Base-by-base conservation (phyloP, 1,284 basidiomycete species). In the Ceratobasidium sp. region DNA sequence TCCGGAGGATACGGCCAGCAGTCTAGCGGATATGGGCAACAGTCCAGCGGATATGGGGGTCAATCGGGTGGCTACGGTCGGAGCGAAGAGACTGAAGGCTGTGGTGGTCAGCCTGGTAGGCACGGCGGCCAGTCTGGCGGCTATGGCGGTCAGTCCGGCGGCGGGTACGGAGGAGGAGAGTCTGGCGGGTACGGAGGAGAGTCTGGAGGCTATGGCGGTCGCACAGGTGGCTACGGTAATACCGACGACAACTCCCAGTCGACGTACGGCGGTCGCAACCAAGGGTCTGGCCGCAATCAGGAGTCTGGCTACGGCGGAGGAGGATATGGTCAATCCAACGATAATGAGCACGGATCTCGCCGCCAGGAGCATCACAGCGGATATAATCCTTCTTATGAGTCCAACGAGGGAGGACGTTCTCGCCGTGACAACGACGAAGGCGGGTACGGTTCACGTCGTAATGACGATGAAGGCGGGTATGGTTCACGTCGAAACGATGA, bases 311-410 rank as follows among this genome's bases (percentile, higher is more conserved):
- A 63, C 81, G 22, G 80, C 76, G 14, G 78, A 81, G 1, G 82
- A 81, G 15, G 81, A 77, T 33, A 56, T 81, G 0, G 82, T 80
- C 8, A 82, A 81, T 65, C 62, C n/a, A 59, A 62, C 64, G 56
- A 75, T 24, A 57, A 60, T 11, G 73, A 75, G 57, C 53, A 63
- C 31, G 45, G 57, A 27, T 72, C 64, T 29, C 64, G 64, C 27
- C 56, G 54, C 31, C 54, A 62, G 19, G 69, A 72, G 51, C 14
- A 50, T 5, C 69, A 53, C 57, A 33, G 45, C 31, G 69, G 69
- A 9, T 72, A 72, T n/a, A 62, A 72, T 19, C 67, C 67, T 2
- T 71, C 67, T 15, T 71, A 71, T 41, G 57, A 57, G 27, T 72
- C 71, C 7, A 45, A 45, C 41, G 60, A 51, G 22, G 75, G 71